A percentile compares a stretch with the other conserved stretches of the same genome.
Evolutionary conservation across 176 grass and related monocot genomes (phyloP).

Genomic region (Raddia distichophylla): DNA sequence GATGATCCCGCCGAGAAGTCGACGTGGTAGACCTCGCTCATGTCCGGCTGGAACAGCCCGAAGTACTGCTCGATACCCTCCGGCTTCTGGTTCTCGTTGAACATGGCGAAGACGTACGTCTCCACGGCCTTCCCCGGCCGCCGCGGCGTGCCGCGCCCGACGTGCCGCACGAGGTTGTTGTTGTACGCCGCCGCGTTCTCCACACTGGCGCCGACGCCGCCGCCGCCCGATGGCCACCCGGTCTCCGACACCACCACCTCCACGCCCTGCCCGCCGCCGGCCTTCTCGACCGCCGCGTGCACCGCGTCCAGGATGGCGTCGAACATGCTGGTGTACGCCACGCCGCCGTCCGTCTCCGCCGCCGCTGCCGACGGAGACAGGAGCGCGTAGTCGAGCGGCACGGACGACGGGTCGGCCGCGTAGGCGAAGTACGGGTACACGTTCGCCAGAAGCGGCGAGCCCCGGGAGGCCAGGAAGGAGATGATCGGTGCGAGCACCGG

Average conservation of each 20-base stretch:
- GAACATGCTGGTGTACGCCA: slow-evolving; percentile 83
- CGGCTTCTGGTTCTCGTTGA: slow-evolving; percentile 91
- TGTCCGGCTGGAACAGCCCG: slow-evolving; percentile 81
- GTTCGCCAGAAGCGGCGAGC: slow-evolving; percentile 66
- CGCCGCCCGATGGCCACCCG: slow-evolving; percentile 89
- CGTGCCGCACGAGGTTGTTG: slow-evolving; percentile 70
- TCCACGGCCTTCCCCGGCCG: slow-evolving; percentile 66
- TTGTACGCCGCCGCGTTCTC: slow-evolving; percentile 77
- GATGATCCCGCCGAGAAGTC: slow-evolving; percentile 50
- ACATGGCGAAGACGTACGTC: slow-evolving; percentile 93
- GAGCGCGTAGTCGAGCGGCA: slow-evolving; percentile 78
- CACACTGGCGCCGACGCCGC: slow-evolving; percentile 50
- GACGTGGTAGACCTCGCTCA: slow-evolving; percentile 88
- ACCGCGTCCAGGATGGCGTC: slow-evolving; percentile 83
- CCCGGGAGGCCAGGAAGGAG: slow-evolving; percentile 53
- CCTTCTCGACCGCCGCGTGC: slow-evolving; percentile 73
- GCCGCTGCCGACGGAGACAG: slow-evolving; percentile 39
- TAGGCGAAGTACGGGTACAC: slow-evolving; percentile 87
- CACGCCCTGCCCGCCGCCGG: slow-evolving; percentile 40
- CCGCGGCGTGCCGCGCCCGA: slow-evolving; percentile 65
- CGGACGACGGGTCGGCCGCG: slow-evolving; percentile 43
- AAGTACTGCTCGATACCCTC: slow-evolving; percentile 80
- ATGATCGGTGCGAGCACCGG: slow-evolving; percentile 47
- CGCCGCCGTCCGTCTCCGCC: slow-evolving; percentile 42
- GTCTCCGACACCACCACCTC: slow-evolving; percentile 82